Conservation (phyloP, 176 grass and related monocot genomes). For the Carex kokanica region DNA sequence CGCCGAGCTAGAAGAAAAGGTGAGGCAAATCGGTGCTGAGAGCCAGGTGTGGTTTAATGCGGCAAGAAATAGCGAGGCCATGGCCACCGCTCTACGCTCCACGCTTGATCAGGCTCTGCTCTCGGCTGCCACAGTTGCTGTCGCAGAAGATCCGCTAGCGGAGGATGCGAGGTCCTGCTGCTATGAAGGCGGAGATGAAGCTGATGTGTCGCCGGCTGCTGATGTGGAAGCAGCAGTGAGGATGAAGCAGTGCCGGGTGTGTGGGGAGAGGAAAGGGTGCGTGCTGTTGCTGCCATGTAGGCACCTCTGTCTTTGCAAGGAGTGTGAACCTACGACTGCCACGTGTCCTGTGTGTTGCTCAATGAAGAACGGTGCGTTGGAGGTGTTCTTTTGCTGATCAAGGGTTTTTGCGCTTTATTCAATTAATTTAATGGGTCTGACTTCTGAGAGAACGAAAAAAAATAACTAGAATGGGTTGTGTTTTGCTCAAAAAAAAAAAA, state of each 20-base stretch:
- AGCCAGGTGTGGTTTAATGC: slow-evolving; percentile 47
- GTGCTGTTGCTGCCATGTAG: slow-evolving; percentile 66
- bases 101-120: slow-evolving; percentile 38
- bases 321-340: slow-evolving; percentile 30
- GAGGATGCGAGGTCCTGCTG: slow-evolving; percentile 76
- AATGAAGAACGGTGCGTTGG: slow-evolving; percentile 40
- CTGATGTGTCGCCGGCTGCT: neutral
- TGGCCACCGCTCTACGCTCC: slow-evolving; percentile 45
- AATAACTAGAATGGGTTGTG: neutral
- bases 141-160: slow-evolving; percentile 7
- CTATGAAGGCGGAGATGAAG: neutral
- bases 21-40: slow-evolving; percentile 43
- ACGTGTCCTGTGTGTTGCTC: slow-evolving; percentile 43
- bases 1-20: slow-evolving; percentile 47
- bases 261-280: slow-evolving; percentile 40
- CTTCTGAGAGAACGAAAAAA: neutral
- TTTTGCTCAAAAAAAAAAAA: neutral
- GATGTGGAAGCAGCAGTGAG: neutral
- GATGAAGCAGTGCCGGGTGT: slow-evolving; percentile 34
- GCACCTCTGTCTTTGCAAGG: slow-evolving; percentile 64
- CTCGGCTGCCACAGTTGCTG: neutral
- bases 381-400: slow-evolving; percentile 35
- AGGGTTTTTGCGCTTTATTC: neutral
- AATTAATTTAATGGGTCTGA: neutral
- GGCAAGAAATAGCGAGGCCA: slow-evolving; percentile 50